phyloP scores from a whole-genome alignment of 805 yeast species.

The Starmerella gropengiesseri region DNA sequence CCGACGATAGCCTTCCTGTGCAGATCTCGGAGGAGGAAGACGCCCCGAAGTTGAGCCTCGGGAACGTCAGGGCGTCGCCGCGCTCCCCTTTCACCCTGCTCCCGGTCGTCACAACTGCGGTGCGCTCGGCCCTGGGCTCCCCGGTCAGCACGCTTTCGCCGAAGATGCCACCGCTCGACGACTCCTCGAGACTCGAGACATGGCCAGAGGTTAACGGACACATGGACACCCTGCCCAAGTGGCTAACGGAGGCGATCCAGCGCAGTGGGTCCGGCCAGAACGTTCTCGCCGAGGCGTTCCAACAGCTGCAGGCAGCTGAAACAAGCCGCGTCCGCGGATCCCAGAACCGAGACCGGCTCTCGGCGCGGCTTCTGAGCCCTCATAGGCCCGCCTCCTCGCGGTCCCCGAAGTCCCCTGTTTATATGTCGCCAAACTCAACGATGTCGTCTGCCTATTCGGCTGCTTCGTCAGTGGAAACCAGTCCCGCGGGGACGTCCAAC shows the following conservation, averaged over 20 bases:
- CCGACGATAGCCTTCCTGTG: slow-evolving; percentile 7
- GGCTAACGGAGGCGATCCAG: slow-evolving; percentile 39
- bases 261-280: slow-evolving; percentile 32
- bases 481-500: slow-evolving; percentile 12
- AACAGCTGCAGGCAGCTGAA: slow-evolving; percentile 57
- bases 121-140: slow-evolving; percentile 8
- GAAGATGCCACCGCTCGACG: slow-evolving; percentile 13
- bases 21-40: slow-evolving; percentile 4
- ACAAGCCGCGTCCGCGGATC: slow-evolving; percentile 36
- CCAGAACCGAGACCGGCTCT: slow-evolving; percentile 2
- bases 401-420: slow-evolving; percentile 10
- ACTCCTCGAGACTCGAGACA: slow-evolving; percentile 19
- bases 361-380: slow-evolving; percentile 6
- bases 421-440: slow-evolving; percentile 2
- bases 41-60: slow-evolving; percentile 12
- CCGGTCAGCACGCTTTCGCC: slow-evolving; percentile 16
- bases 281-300: slow-evolving; percentile 43
- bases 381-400: slow-evolving; percentile 3
- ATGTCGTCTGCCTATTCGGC: neutral
- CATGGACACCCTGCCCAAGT: slow-evolving; percentile 37
- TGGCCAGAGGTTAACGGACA: slow-evolving; percentile 8
- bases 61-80: slow-evolving; percentile 12
- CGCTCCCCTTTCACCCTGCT: slow-evolving; percentile 18
- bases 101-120: slow-evolving; percentile 16
- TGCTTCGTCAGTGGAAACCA: neutral